These are phyloP conservation scores for Tuber aestivum DNA, from an alignment of 495 filamentous ascomycete species.

Conservation along the genomic window DNA sequence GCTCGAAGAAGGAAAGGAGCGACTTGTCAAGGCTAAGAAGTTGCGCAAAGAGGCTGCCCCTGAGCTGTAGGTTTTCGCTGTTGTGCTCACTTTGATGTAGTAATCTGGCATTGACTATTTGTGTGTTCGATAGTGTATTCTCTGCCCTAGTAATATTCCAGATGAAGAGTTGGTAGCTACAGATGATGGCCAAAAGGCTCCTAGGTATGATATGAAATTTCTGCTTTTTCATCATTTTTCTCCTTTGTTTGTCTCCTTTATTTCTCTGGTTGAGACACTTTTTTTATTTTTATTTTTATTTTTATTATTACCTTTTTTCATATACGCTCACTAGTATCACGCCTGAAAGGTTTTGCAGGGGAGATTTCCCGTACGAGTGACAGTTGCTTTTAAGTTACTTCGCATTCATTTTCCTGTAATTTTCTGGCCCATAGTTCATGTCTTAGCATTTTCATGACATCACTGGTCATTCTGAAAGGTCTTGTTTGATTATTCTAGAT, in stretches of 20 bases:
- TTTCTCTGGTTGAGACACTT: too few relatives aligned
- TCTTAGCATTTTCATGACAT: too few relatives aligned
- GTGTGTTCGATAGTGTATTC: slow-evolving; percentile 54
- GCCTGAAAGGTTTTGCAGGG: too few relatives aligned
- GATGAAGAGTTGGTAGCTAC: slow-evolving; percentile 79
- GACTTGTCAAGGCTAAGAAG: slow-evolving; percentile 51
- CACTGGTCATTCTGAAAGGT: too few relatives aligned
- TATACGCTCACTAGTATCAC: too few relatives aligned
- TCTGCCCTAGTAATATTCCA: slow-evolving; percentile 89
- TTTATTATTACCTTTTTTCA: too few relatives aligned
- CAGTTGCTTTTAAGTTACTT: too few relatives aligned
- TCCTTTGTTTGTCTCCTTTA: slow-evolving; percentile 10
- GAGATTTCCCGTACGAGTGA: too few relatives aligned
- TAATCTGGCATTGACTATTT: slow-evolving; percentile 39
- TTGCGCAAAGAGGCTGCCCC: slow-evolving; percentile 63
- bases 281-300: too few relatives aligned
- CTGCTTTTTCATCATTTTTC: slow-evolving; percentile 14
- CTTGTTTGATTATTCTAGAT: too few relatives aligned
- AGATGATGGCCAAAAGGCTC: slow-evolving; percentile 79
- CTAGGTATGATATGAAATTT: slow-evolving; percentile 54
- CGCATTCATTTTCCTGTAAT: too few relatives aligned
- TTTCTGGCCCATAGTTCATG: too few relatives aligned
- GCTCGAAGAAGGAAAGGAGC: slow-evolving; percentile 40
- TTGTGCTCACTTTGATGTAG: slow-evolving; percentile 42
- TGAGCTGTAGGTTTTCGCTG: slow-evolving; percentile 51